Conservation (phyloP, 805 yeast species). For the Starmerella tilneyi region DNA sequence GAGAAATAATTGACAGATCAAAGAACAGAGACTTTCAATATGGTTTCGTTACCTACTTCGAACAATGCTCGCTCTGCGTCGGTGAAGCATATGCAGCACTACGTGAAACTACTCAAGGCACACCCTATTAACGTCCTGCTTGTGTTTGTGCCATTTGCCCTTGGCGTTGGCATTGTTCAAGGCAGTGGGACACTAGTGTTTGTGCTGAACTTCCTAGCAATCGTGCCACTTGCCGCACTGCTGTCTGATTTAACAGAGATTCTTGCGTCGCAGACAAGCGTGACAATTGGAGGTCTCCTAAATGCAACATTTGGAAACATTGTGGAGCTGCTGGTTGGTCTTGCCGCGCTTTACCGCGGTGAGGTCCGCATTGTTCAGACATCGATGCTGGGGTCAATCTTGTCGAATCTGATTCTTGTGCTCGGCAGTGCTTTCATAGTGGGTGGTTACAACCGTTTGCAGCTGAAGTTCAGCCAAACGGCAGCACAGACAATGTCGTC, state of each 20-base stretch:
- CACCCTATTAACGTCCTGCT: conserved; percentile 54
- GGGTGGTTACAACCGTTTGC: conserved; percentile 80
- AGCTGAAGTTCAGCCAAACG: conserved; percentile 85
- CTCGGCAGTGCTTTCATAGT: conserved; percentile 88
- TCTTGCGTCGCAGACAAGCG: conserved; percentile 75
- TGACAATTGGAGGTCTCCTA: conserved; percentile 86
- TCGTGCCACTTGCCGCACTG: conserved; percentile 86
- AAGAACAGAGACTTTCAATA: no score
- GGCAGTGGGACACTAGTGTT: conserved; percentile 51
- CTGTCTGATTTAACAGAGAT: conserved; percentile 91
- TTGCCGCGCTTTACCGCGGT: conserved; percentile 74
- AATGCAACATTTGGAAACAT: conserved; percentile 98
- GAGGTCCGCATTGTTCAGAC: conserved; percentile 94
- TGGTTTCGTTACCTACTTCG: conserved; percentile 3
- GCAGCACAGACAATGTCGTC: conserved; percentile 98
- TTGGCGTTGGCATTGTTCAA: conserved; percentile 55
- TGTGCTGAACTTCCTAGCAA: conserved; percentile 72
- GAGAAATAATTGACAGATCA: no score
- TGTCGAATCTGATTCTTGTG: conserved; percentile 78
- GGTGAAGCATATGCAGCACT: conserved; percentile 1
- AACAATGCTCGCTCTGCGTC: neutral
- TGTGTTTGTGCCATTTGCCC: conserved; percentile 77
- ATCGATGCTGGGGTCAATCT: conserved; percentile 88
- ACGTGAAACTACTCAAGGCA: conserved; percentile 13
- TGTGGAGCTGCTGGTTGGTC: conserved; percentile 87